Evolutionary conservation across 768 basidiomycete species (phyloP).

Genomic region (Podaxis mareebaensis): DNA sequence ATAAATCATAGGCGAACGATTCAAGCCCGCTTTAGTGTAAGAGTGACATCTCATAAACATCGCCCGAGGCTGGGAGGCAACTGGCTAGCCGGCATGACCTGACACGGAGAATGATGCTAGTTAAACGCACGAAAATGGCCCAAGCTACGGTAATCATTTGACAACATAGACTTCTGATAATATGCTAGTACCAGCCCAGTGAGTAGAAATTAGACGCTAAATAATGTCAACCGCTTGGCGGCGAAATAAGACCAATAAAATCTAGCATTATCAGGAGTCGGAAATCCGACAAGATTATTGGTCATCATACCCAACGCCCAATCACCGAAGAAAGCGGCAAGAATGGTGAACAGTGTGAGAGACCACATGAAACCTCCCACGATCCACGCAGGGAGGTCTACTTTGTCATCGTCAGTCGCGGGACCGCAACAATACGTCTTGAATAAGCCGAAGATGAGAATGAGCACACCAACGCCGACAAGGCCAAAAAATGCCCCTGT

Average conservation of each 20-base stretch:
- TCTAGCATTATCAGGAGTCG: constrained; percentile 17
- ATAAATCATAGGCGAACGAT: neutral
- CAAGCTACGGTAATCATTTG: too few relatives aligned
- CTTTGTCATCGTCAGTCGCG: too few relatives aligned
- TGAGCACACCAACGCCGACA: neutral
- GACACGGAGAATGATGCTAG: too few relatives aligned
- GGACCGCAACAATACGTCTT: too few relatives aligned
- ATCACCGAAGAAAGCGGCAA: constrained; percentile 20
- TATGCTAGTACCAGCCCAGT: too few relatives aligned
- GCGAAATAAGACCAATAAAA: constrained; percentile 15
- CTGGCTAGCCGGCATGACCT: too few relatives aligned
- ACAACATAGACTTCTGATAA: too few relatives aligned
- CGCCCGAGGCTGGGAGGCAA: too few relatives aligned
- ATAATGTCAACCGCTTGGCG: neutral
- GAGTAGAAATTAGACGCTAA: neutral
- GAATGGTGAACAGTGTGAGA: constrained; percentile 16
- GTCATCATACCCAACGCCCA: constrained; percentile 22
- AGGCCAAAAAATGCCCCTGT: neutral
- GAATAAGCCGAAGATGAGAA: neutral
- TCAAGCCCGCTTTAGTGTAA: too few relatives aligned
- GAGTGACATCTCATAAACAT: too few relatives aligned
- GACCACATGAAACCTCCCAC: neutral
- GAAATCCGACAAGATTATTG: constrained; percentile 18
- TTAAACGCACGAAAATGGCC: too few relatives aligned
- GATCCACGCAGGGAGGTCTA: neutral